phyloP scores from a whole-genome alignment of 441 rosid species.

The Biscutella laevigata region DNA sequence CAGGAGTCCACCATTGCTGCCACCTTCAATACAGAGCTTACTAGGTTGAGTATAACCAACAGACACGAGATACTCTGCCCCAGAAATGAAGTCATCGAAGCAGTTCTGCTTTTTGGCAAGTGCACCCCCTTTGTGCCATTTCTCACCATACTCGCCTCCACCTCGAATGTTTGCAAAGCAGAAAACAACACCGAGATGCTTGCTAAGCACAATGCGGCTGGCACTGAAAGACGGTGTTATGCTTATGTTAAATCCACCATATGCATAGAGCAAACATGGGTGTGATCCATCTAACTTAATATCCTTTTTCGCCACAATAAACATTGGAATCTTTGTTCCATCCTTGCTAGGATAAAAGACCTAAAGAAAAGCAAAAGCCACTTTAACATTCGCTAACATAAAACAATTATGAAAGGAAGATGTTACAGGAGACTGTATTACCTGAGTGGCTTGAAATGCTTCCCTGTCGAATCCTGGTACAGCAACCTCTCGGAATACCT shows the following conservation, averaged over 20 bases:
- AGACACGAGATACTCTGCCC: conserved; percentile 70
- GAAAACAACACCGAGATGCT: conserved; percentile 66
- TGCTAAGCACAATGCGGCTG: conserved; percentile 52
- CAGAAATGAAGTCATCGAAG: conserved; percentile 86
- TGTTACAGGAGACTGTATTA: conserved; percentile 15
- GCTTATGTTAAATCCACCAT: conserved; percentile 89
- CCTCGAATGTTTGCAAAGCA: conserved; percentile 92
- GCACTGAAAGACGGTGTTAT: conserved; percentile 74
- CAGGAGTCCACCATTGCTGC: conserved; percentile 95
- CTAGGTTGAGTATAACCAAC: conserved; percentile 68
- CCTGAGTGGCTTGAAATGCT: conserved; percentile 74
- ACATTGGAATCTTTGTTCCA: conserved; percentile 73
- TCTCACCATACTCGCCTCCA: conserved; percentile 97
- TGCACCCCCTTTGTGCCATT: conserved; percentile 93
- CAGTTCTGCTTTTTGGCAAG: conserved; percentile 78
- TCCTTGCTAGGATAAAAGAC: conserved; percentile 80
- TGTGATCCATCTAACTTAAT: conserved; percentile 73
- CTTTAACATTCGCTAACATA: background rate
- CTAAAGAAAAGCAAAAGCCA: conserved; percentile 29
- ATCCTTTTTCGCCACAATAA: conserved; percentile 62
- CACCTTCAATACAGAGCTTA: conserved; percentile 92
- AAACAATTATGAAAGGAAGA: background rate
- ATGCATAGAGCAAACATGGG: conserved; percentile 83
- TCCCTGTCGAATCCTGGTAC: conserved; percentile 74
- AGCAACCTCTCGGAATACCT: conserved; percentile 64